These are phyloP conservation scores for Plasmodium gonderi DNA, from an alignment of 169 alveolate genomes.

Conservation along the genomic window DNA sequence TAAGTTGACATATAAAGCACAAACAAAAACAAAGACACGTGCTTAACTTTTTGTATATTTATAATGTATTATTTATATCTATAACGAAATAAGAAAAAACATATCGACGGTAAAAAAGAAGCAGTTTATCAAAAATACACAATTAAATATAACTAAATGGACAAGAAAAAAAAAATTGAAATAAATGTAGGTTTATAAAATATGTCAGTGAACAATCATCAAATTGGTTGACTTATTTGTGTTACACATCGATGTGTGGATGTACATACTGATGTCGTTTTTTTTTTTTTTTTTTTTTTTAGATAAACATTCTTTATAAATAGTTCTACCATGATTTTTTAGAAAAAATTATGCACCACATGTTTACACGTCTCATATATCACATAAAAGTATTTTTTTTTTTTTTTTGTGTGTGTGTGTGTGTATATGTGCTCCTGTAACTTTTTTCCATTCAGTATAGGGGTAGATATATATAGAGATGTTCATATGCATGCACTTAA, in stretches of 20 bases:
- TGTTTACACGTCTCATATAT: not conserved
- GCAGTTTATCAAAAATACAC: not conserved
- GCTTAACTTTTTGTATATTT: no score
- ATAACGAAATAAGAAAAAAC: no score
- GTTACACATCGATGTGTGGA: not conserved
- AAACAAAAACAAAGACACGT: no score
- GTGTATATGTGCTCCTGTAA: no score
- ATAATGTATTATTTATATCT: no score
- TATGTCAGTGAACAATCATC: not conserved
- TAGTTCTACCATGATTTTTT: not conserved
- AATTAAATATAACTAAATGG: not conserved
- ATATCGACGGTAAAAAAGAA: not conserved
- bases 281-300: constrained; percentile 14
- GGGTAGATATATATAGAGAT: no score
- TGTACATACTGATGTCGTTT: not conserved
- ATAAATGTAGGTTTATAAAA: constrained; percentile 8
- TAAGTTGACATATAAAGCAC: no score
- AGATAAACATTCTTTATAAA: constrained; percentile 1
- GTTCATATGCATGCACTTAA: not conserved
- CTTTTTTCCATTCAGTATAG: no score
- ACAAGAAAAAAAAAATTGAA: not conserved
- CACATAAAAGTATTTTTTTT: not conserved
- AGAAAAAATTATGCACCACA: constrained; percentile 18
- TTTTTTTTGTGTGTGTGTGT: constrained; percentile 22
- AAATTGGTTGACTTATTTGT: not conserved